Evolutionary conservation across 2,329 filamentous ascomycete species (phyloP), one percentile per base, ranked within the genome.

Genomic region (Stagonosporopsis cucurbitacearum): DNA sequence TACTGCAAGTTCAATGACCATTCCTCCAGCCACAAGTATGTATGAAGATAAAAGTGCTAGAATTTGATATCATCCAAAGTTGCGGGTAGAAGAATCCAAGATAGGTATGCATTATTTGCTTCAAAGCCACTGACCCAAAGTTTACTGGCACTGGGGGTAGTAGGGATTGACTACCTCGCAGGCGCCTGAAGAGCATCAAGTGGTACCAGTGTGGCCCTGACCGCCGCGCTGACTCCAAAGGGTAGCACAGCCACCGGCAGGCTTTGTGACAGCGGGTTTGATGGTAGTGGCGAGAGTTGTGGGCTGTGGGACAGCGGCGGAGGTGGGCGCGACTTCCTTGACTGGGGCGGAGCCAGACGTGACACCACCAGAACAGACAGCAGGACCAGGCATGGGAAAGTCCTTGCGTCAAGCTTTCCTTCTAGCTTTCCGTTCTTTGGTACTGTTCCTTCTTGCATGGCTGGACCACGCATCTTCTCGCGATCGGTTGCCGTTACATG

Each of bases 121-220:
- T 8, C 25, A n/a, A 13, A 32, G 13, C 7, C 13, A 23, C 12
- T 17, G 19, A 3, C 20, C 3, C 8, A 33, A 19, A 41, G 45
- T 23, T 40, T 43, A 50, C 4, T 36, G 41, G 55, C 63, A 65
- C 54, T 65, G 61, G 6, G 61, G 63, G 55, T 65, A 65, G 37
- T 51, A 65, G 17, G 47, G 44, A 58, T 65, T 65, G 36, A 49
- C 37, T 13, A 39, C 30, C 53, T 64, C 63, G 63, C 63, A 65
- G 15, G 53, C 23, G 35, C 63, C 63, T 1, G 58, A 13, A 20
- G 59, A 33, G 54, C 63, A 66, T 56, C 59, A 58, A 17, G 45
- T 59, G 32, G 61, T 53, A 11, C 63, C 63, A 32, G 25, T 40
- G 42, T 56, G 64, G 13, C 54, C 55, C 22, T 56, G n/a, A 2